Evolutionary conservation across 2,329 filamentous ascomycete species (phyloP).

Genomic region (Ophiocordyceps polyrhachis-furcata): DNA sequence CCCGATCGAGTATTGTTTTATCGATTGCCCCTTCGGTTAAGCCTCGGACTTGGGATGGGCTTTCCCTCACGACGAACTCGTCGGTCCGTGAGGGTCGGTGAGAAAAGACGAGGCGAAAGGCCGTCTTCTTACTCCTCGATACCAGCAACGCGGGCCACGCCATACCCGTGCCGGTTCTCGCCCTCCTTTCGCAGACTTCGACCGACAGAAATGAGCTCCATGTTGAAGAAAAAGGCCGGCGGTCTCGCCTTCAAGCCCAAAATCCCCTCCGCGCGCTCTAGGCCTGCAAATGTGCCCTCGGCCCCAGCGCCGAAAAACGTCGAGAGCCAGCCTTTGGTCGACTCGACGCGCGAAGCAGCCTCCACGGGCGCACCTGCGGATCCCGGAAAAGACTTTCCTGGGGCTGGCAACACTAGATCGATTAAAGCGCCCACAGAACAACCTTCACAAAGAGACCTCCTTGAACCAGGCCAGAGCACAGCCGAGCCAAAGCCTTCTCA

Average conservation of each 20-base stretch:
- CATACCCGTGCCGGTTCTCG: not conserved
- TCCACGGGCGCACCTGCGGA: not conserved
- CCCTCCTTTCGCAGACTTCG: not conserved
- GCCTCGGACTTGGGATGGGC: constrained; percentile 7
- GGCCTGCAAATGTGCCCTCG: constrained; percentile 19
- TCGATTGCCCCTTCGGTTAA: constrained; percentile 17
- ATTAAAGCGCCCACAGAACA: not conserved
- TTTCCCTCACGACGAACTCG: not conserved
- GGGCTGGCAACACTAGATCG: not conserved
- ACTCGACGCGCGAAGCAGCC: not conserved
- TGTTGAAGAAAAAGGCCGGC: constrained; percentile 44
- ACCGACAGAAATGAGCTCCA: constrained; percentile 36
- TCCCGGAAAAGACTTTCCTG: not conserved
- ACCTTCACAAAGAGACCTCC: not conserved
- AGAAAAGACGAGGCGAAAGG: not conserved
- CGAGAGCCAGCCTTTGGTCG: constrained; percentile 1
- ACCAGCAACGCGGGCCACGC: not conserved
- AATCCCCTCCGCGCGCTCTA: constrained; percentile 35
- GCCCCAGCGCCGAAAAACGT: constrained; percentile 1
- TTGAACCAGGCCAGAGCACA: not conserved
- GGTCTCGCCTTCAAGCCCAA: constrained; percentile 52
- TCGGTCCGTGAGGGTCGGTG: no score
- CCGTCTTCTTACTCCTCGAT: no score
- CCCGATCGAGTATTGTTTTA: constrained; percentile 12
- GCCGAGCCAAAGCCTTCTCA: not conserved